Evolutionary conservation across 2,329 filamentous ascomycete species (phyloP), one percentile per base, ranked within the genome.

Genomic region (Incumbomyces delicatus): DNA sequence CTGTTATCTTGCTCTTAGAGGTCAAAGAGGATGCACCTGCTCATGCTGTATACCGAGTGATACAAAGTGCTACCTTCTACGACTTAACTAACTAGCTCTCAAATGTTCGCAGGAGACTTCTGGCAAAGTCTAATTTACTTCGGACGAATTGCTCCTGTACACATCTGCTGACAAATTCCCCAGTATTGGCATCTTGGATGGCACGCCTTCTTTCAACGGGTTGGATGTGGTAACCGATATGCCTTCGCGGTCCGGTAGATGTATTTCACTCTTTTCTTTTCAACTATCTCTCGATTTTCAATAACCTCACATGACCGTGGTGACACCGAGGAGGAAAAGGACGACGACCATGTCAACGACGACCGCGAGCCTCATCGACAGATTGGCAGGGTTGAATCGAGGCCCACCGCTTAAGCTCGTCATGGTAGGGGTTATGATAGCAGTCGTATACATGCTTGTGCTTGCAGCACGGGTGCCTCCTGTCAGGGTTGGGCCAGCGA

Each of bases 381-480:
- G n/a, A 20, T 14, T 33, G 22, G 4, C 22, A 27, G 22, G 22
- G 22, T 8, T 27, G 22, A 8, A 27, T 27, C 8, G 22, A 27
- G 22, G 8, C 22, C 22, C 8, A 27, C 22, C 5, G 8, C 22
- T 8, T 27, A 27, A 27, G 41, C 32, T 12, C 6, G 27, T 16
- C 13, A 37, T 36, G 7, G 18, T 45, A 8, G 42, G 42, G 4
- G 20, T 38, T 4, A 45, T 45, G 33, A 45, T 38, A 12, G 14
- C 42, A 16, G 42, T 38, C 7, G 34, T 45, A 27, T 37, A 37
- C 10, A 30, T 20, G 29, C 17, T 20, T 2, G 42, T 45, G 18
- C 33, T 45, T 30, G 33, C 32, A 5, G 13, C 6, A n/a, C 34
- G 42, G 4, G 42, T 30, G 3, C 18, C 31, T 14, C 42, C 42